Percentiles rank a stretch among this genome's conserved stretches.
Conservation (phyloP, 2,329 filamentous ascomycete species). For the Aureobasidium mangrovei region DNA sequence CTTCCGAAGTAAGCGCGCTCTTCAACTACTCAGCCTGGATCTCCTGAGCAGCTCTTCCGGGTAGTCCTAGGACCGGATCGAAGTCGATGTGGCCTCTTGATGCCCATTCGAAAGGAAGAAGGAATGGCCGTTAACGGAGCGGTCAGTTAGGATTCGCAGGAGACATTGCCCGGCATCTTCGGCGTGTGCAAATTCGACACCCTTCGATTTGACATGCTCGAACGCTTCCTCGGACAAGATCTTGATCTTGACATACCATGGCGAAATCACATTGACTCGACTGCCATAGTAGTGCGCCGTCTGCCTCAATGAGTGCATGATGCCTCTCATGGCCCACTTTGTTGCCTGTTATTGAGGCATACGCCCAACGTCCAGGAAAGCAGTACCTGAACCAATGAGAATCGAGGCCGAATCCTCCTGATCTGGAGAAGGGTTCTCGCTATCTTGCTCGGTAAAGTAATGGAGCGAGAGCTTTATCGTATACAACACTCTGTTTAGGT, state of each 20-base stretch:
- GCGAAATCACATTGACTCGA: slow-evolving; percentile 4
- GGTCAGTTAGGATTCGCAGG: slow-evolving; percentile 15
- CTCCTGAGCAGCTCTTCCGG: not conserved
- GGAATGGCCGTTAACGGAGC: not conserved
- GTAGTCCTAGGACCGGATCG: not conserved
- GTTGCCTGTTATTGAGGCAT: slow-evolving; percentile 23
- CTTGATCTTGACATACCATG: slow-evolving; percentile 19
- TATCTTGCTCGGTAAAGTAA: slow-evolving; percentile 25
- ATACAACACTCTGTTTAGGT: slow-evolving; percentile 17
- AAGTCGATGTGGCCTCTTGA: not conserved
- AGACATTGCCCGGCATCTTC: slow-evolving; percentile 21
- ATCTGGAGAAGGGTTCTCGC: not conserved
- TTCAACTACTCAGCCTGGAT: not conserved
- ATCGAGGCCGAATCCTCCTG: slow-evolving; percentile 30
- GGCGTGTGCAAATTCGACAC: slow-evolving; percentile 19
- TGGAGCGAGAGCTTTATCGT: slow-evolving; percentile 20
- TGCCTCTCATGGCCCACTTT: slow-evolving; percentile 24
- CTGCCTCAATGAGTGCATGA: slow-evolving; percentile 10
- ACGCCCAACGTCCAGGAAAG: slow-evolving; percentile 40
- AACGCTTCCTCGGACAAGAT: slow-evolving; percentile 19
- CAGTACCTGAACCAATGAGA: slow-evolving; percentile 41
- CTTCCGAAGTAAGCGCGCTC: not conserved
- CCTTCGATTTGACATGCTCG: slow-evolving; percentile 14
- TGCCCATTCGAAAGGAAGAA: not conserved
- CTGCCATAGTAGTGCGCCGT: not conserved